Evolutionary conservation across 176 grass and related monocot genomes (phyloP).

Genomic region (Elymus sibiricus): DNA sequence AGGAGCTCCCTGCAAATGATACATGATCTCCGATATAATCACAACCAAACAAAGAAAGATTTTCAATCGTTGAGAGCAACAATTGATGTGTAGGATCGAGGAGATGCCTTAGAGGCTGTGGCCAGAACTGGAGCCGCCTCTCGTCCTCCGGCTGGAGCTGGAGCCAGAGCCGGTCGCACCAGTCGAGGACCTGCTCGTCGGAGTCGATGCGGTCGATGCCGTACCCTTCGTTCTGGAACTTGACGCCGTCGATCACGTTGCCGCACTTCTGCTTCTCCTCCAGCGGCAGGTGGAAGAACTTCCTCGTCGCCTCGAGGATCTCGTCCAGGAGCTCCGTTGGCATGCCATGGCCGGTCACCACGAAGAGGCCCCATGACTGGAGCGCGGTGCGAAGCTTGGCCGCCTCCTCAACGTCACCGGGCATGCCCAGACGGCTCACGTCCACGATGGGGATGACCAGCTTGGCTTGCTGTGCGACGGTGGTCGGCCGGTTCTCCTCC

Average conservation of each 20-base stretch:
- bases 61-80: background rate
- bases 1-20: slow-evolving; percentile 1
- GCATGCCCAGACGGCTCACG: slow-evolving; percentile 24
- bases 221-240: slow-evolving; percentile 53
- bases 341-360: slow-evolving; percentile 37
- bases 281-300: slow-evolving; percentile 55
- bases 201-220: slow-evolving; percentile 47
- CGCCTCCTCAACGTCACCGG: slow-evolving; percentile 37
- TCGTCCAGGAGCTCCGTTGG: slow-evolving; percentile 23
- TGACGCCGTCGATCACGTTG: slow-evolving; percentile 29
- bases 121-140: slow-evolving; percentile 41
- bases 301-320: slow-evolving; percentile 11
- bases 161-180: slow-evolving; percentile 55
- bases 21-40: too few species aligned
- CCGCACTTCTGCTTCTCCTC: slow-evolving; percentile 43
- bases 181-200: slow-evolving; percentile 47
- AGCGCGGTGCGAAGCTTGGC: slow-evolving; percentile 44
- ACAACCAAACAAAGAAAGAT: too few species aligned
- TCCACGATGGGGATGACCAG: slow-evolving; percentile 40
- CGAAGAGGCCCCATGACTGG: slow-evolving; percentile 55
- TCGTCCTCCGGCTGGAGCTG: slow-evolving; percentile 31
- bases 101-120: background rate
- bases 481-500: slow-evolving; percentile 20
- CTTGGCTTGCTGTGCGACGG: background rate
- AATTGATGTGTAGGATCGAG: background rate